Percentiles rank a stretch among this genome's conserved stretches.
Evolutionary conservation across 257 asterid genomes (phyloP).

Genomic region (Thymus mandschuricus): DNA sequence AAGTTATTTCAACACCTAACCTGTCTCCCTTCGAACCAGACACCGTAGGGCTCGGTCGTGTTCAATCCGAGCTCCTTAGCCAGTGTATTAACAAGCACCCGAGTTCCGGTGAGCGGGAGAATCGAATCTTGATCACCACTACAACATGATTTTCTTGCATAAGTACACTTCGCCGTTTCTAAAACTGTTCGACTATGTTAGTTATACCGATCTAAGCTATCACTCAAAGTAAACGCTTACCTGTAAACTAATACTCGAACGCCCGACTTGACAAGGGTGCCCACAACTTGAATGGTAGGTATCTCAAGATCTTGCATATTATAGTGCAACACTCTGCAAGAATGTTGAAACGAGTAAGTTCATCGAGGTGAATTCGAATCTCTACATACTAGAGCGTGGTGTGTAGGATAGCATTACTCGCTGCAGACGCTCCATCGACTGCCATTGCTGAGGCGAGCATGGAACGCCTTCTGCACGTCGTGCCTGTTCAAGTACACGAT

Average conservation of each 20-base stretch:
- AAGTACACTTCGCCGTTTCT: background rate
- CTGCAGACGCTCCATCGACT: conserved; percentile 71
- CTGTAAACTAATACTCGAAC: conserved; percentile 58
- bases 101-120: conserved; percentile 68
- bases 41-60: conserved; percentile 56
- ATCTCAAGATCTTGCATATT: conserved; percentile 48
- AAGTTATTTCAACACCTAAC: conserved; percentile 10
- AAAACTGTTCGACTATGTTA: background rate
- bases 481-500: conserved; percentile 59
- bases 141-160: conserved; percentile 9
- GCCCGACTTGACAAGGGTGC: conserved; percentile 42
- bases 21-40: conserved; percentile 60
- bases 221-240: conserved; percentile 13
- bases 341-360: background rate
- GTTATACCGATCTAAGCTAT: background rate
- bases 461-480: conserved; percentile 83
- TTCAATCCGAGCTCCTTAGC: conserved; percentile 59
- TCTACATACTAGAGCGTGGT: background rate
- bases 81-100: conserved; percentile 54
- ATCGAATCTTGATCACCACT: conserved; percentile 96
- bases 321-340: conserved; percentile 45
- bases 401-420: conserved; percentile 41
- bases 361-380: background rate
- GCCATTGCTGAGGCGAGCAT: conserved; percentile 69
- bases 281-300: conserved; percentile 49